Evolutionary conservation across 164 flowering plant species (phyloP), one percentile per base, ranked within the genome.

Genomic region (Nymphaea thermarum): DNA sequence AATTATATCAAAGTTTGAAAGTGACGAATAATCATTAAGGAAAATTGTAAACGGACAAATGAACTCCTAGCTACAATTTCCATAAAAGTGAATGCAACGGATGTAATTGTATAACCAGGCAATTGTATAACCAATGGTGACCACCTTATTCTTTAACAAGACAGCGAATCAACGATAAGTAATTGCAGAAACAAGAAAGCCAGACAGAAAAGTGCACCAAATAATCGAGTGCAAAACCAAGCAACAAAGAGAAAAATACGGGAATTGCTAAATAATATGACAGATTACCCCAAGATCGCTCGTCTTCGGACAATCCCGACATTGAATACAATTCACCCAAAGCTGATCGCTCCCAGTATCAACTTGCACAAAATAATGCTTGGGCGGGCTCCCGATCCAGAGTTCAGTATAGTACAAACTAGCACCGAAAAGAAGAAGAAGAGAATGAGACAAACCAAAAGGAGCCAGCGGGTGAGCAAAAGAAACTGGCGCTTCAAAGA

Each of bases 301-400:
- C 77, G 75, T 84, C 66, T n/a, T 82, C 8, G 98, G 96, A 70
- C 99, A 95, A 59, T 78, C 78, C 5, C n/a, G 75, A 77, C 99
- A 95, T 62, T 86, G 80, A 62, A 84, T 76, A 70, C 99, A 91
- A 76, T 95, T 91, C 43, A 92, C 93, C 99, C 99, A 95, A 71
- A 89, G 77, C 36, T 88, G 82, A 66, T 90, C 94, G 70, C 87
- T 95, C 66, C 98, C 99, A 0, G 99, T 91, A 71, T 91, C 99
- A 2, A 95, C 94, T 80, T 91, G 98, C 57, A 90, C 87, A 76
- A 81, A 88, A 66, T 84, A 90, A 66, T 82, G 82, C 78, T 83
- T 83, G 14, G 92, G 18, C 45, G 99, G 99, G 16, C 89, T 86
- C 69, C 99, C 99, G 61, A 94, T 79, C 62, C 84, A 88, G 68